These are phyloP conservation scores for Crithidia expoeki DNA, from an alignment of 208 protist genomes.

Conservation along the genomic window DNA sequence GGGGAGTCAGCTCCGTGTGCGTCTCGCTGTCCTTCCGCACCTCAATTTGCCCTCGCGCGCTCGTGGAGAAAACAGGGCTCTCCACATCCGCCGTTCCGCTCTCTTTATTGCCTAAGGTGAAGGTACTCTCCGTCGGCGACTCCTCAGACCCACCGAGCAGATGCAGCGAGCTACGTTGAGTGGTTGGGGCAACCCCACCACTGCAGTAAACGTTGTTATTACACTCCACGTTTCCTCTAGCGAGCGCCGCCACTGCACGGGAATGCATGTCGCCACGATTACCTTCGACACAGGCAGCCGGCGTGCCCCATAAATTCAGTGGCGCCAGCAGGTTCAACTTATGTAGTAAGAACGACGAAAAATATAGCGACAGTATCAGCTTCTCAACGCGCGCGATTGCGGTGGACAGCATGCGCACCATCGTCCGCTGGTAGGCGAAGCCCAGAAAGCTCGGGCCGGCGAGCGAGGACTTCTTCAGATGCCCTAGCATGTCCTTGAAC, in stretches of 20 bases:
- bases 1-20: conserved; percentile 20
- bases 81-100: background rate
- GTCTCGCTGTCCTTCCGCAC: conserved; percentile 2
- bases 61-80: conserved; percentile 1
- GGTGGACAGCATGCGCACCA: conserved; percentile 8
- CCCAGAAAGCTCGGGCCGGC: background rate
- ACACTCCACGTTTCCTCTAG: background rate
- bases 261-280: background rate
- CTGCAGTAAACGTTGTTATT: background rate
- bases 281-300: background rate
- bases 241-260: background rate
- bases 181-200: background rate
- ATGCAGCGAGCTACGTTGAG: background rate
- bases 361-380: conserved; percentile 32
- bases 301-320: background rate
- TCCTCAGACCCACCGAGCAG: background rate
- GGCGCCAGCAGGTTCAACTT: conserved; percentile 5
- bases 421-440: conserved; percentile 5
- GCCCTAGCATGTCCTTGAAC: conserved; percentile 12
- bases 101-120: conserved; percentile 19
- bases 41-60: background rate
- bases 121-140: conserved; percentile 20
- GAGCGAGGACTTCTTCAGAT: background rate
- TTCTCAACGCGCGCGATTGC: conserved; percentile 28
- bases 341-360: conserved; percentile 31